These are phyloP conservation scores for Elsinoe arachidis DNA, from an alignment of 2,329 filamentous ascomycete species.

Conservation along the genomic window DNA sequence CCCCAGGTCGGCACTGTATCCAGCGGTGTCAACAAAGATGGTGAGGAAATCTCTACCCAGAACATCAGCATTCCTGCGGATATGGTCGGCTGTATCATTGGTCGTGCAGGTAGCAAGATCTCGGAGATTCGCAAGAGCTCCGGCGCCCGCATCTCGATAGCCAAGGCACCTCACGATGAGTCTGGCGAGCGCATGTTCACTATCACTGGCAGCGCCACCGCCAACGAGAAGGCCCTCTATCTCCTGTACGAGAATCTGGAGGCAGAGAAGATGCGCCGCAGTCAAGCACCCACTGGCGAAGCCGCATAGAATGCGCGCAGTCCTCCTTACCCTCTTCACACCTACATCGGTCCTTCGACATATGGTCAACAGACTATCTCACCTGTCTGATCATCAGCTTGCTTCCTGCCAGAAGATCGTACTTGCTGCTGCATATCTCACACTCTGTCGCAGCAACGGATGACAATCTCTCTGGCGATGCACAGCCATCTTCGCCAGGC, in stretches of 20 bases:
- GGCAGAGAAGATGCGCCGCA: slow-evolving; percentile 97
- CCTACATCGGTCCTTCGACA: not conserved
- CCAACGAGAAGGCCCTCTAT: slow-evolving; percentile 93
- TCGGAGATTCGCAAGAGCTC: slow-evolving; percentile 97
- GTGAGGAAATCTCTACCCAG: slow-evolving; percentile 95
- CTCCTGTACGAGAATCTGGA: slow-evolving; percentile 98
- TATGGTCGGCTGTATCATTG: slow-evolving; percentile 99
- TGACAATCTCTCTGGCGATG: not conserved
- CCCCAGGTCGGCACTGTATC: slow-evolving; percentile 64
- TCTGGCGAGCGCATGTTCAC: slow-evolving; percentile 99
- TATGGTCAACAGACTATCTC: slow-evolving; percentile 7
- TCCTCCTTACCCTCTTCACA: slow-evolving; percentile 11
- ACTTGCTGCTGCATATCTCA: not conserved
- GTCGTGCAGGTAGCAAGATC: slow-evolving; percentile 89
- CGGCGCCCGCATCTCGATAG: slow-evolving; percentile 93
- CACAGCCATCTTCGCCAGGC: too few species aligned
- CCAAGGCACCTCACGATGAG: slow-evolving; percentile 93
- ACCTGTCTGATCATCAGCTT: slow-evolving; percentile 2
- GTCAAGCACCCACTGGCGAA: slow-evolving; percentile 52
- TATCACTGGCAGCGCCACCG: slow-evolving; percentile 88
- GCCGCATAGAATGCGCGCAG: slow-evolving; percentile 24
- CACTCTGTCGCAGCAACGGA: not conserved
- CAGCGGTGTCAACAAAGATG: slow-evolving; percentile 55
- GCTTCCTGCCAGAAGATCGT: not conserved
- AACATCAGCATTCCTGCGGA: slow-evolving; percentile 99